Percentiles rank a stretch among this genome's conserved stretches.
phyloP scores from a whole-genome alignment of 441 rosid species.

The Arabidopsis hybrid region DNA sequence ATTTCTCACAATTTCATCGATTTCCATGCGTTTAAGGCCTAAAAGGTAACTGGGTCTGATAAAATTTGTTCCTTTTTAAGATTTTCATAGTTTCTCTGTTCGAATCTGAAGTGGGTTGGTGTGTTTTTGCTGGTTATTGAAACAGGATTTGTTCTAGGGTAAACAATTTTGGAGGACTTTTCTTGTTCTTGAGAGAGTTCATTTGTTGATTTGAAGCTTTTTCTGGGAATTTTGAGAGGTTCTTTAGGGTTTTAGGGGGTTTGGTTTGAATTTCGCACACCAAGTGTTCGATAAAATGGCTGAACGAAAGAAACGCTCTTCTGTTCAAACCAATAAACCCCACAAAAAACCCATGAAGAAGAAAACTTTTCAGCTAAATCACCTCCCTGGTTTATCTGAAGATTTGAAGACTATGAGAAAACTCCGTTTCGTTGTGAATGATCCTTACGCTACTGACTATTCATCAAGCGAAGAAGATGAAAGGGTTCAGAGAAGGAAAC shows the following conservation, averaged over 20 bases:
- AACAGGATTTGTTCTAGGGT: slow-evolving; percentile 81
- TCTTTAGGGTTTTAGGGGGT: slow-evolving; percentile 40
- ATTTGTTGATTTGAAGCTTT: not conserved
- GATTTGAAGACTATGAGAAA: slow-evolving; percentile 54
- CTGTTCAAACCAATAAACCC: slow-evolving; percentile 39
- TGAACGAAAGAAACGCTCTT: slow-evolving; percentile 46
- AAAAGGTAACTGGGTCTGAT: slow-evolving; percentile 53
- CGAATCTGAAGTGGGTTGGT: slow-evolving; percentile 37
- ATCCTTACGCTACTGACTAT: slow-evolving; percentile 93
- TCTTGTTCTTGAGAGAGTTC: slow-evolving; percentile 68
- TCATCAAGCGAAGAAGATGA: slow-evolving; percentile 92
- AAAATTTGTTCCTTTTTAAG: not conserved
- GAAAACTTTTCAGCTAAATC: slow-evolving; percentile 39
- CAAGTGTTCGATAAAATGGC: slow-evolving; percentile 47
- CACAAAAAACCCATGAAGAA: slow-evolving; percentile 42
- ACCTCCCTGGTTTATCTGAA: slow-evolving; percentile 32
- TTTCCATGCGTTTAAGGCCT: slow-evolving; percentile 83
- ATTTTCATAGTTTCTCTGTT: not conserved
- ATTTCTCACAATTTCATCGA: slow-evolving; percentile 47
- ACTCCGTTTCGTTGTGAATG: slow-evolving; percentile 70
- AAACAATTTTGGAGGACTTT: slow-evolving; percentile 61
- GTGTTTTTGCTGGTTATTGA: slow-evolving; percentile 15
- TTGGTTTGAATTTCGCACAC: slow-evolving; percentile 44
- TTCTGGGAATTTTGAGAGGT: slow-evolving; percentile 21
- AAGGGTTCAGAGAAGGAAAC: slow-evolving; percentile 43